Conservation (phyloP, 495 filamentous ascomycete species). For the Penicillium malachiteum region DNA sequence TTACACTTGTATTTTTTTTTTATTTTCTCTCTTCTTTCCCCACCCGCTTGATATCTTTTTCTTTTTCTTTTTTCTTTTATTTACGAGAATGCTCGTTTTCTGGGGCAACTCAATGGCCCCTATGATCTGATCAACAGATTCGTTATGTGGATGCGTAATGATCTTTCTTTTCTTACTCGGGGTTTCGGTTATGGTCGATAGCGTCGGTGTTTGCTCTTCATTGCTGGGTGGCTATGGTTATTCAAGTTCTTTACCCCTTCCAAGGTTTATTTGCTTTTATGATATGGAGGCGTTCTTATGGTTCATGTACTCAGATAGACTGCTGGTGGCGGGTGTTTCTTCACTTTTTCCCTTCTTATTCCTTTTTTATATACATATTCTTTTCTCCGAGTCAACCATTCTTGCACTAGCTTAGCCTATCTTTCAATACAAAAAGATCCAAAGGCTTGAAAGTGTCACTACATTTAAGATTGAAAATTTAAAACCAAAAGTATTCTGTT, state of each 20-base stretch:
- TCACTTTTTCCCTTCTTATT: too few relatives aligned
- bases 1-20: neutral
- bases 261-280: conserved; percentile 3
- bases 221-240: conserved; percentile 2
- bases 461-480: neutral
- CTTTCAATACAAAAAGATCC: too few relatives aligned
- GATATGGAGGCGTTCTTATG: neutral
- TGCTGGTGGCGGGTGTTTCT: too few relatives aligned
- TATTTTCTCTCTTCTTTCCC: neutral
- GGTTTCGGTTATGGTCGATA: conserved; percentile 2
- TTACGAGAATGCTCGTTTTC: neutral
- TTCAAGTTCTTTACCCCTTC: conserved; percentile 1
- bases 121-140: conserved; percentile 1
- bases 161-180: conserved; percentile 1
- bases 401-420: too few relatives aligned
- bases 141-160: conserved; percentile 7
- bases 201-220: conserved; percentile 15
- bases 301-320: conserved; percentile 2
- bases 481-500: neutral
- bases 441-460: neutral
- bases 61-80: neutral
- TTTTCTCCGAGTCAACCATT: neutral
- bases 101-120: neutral
- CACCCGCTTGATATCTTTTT: neutral
- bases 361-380: neutral